Conservation (phyloP, 2,329 filamentous ascomycete genomes). For the Plectosphaerella sp. region DNA sequence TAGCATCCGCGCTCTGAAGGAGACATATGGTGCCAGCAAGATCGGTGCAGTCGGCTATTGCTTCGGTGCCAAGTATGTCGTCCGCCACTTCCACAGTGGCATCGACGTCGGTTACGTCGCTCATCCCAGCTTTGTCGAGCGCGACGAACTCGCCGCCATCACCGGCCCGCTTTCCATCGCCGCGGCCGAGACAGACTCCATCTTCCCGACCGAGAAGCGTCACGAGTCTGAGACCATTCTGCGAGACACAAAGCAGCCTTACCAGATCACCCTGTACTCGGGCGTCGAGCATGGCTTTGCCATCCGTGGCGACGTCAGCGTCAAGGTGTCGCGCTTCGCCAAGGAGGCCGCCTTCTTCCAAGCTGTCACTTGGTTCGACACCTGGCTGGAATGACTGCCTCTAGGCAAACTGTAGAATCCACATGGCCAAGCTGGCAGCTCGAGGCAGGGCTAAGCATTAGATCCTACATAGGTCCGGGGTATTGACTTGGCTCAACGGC, state of each 20-base stretch:
- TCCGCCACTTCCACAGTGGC: constrained; percentile 59
- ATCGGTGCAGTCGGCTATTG: constrained; percentile 69
- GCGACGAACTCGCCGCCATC: constrained; percentile 62
- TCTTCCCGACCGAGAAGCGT: constrained; percentile 61
- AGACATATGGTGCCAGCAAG: constrained; percentile 49
- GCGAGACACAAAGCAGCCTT: constrained; percentile 51
- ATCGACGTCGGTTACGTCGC: constrained; percentile 70
- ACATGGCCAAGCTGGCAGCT: too few relatives aligned
- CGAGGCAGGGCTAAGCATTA: too few relatives aligned
- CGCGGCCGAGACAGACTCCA: constrained; percentile 58
- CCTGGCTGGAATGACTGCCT: constrained; percentile 39
- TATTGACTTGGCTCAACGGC: too few relatives aligned
- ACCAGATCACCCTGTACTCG: constrained; percentile 74
- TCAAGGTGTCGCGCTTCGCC: constrained; percentile 58
- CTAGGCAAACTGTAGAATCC: too few relatives aligned
- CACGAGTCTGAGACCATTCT: constrained; percentile 63
- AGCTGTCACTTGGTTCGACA: constrained; percentile 73
- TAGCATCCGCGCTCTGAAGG: constrained; percentile 51
- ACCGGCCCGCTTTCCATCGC: constrained; percentile 65
- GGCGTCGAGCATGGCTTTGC: constrained; percentile 72
- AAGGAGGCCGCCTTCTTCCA: constrained; percentile 81
- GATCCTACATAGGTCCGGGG: too few relatives aligned
- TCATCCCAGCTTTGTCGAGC: constrained; percentile 71
- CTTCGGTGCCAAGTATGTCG: constrained; percentile 72
- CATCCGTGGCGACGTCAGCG: constrained; percentile 59